Base-by-base conservation (phyloP, 78 protist genomes). In the Pigoraptor vietnamica region DNA sequence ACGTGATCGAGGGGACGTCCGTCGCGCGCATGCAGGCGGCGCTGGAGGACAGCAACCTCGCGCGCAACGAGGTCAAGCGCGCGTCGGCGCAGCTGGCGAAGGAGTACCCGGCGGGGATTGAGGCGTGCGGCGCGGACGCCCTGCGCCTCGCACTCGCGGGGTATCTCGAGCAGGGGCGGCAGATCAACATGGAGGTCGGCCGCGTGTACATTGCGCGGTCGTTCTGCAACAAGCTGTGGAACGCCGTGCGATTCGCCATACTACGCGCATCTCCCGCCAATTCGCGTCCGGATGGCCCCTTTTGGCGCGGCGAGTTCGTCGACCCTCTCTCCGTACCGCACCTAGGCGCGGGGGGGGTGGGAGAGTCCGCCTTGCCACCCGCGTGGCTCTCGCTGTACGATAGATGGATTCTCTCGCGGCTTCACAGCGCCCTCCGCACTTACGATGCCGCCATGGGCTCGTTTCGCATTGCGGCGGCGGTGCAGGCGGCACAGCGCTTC, bases 151-250 rank as follows among this genome's bases (percentile, higher is more conserved):
- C 97, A 0, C 96, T 99, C 25, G 48, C 91, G 39, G 93, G 96
- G 33, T 97, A 97, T 95, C 29, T 89, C 10, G 95, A 14, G n/a
- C 67, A 97, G 84, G 96, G 95, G 81, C 93, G 96, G 86, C 95
- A 97, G 93, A 94, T 99, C 94, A 98, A 98, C 90, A 92, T 99
- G 34, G 99, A 99, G 92, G 94, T 98, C 81, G 23, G 83, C 33
- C 93, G 97, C 55, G 97, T 99, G 39, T 94, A 55, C 32, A 95
- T 92, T 56, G 96, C 96, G 93, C 95, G 99, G 88, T 34, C 84
- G 83, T 98, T 98, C 96, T 97, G 99, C 96, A 98, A 98, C 98
- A 99, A 99, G 96, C 82, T 99, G 37, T 98, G 99, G 98, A 96
- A 97, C 89, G 97, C 99, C 14, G 40, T 93, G 67, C 10, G 91